phyloP scores from a whole-genome alignment of 2,329 filamentous ascomycete genomes.

The Colletotrichum sublineola region DNA sequence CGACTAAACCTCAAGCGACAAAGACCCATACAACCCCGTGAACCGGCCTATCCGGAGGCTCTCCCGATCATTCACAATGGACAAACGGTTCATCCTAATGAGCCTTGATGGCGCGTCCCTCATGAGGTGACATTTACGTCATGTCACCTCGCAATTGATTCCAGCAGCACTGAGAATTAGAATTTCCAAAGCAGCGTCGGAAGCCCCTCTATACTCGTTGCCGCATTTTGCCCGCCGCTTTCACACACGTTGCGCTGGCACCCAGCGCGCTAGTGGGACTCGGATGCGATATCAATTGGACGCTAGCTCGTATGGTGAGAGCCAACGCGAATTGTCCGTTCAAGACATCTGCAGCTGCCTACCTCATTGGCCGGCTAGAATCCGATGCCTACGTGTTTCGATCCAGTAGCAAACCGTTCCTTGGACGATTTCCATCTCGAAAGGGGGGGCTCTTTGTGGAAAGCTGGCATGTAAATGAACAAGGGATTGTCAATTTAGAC shows the following conservation, averaged over 20 bases:
- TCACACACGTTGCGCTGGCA: not conserved
- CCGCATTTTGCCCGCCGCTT: slow-evolving; percentile 6
- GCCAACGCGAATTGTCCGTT: not conserved
- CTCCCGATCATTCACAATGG: not conserved
- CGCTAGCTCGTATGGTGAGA: not conserved
- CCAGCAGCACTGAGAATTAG: not conserved
- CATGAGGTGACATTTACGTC: too few relatives aligned
- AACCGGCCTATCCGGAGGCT: slow-evolving; percentile 2
- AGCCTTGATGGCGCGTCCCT: too few relatives aligned
- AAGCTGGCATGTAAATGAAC: not conserved
- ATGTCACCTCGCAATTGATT: not conserved
- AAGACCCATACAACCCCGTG: not conserved
- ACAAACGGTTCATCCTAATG: too few relatives aligned
- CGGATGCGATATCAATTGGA: not conserved
- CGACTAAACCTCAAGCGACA: slow-evolving; percentile 9
- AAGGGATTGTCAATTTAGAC: not conserved
- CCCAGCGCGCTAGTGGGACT: not conserved
- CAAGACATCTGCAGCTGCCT: not conserved
- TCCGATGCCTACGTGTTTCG: not conserved
- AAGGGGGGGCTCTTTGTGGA: not conserved
- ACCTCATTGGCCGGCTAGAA: not conserved
- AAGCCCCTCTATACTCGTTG: not conserved
- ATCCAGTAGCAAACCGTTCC: not conserved
- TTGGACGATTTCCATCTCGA: not conserved
- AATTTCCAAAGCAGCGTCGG: not conserved